Base-by-base conservation (phyloP, 441 rosid species). In the Pelargonium cotyledonis region DNA sequence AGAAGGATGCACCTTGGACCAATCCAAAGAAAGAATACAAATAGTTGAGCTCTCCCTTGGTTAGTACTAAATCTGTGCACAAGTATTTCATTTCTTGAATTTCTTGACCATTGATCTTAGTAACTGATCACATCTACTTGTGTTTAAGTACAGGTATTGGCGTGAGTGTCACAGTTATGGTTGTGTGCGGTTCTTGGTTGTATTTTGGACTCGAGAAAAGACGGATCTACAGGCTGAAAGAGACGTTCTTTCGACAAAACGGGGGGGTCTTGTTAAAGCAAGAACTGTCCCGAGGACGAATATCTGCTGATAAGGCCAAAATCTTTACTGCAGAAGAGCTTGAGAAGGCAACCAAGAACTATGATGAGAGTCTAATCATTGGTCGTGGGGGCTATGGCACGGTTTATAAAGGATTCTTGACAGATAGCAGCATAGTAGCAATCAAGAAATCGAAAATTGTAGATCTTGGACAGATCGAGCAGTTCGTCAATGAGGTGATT, bases 311-410 rank as follows among this genome's bases (percentile, higher is more conserved):
- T 61, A 75, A 0, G 18, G 65, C 81, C 5, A 80, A 57, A 72
- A 82, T 86, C 67, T 84, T 81, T 63, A 72, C 65, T 9, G 77
- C 73, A 0, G 72, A 69, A 0, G 86, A 84, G 68, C 77, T 84
- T 8, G 63, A 81, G 38, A 80, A 70, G 63, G 90, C 84, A 5
- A 84, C 86, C 0, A 78, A 81, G 60, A 78, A 80, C 49, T 84
- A 71, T 0, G 47, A 72, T 38, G 74, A 69, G 8, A 76, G 68
- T 12, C 40, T 80, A 44, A 46, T 84, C 58, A 71, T 83, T 11
- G 87, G 86, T 14, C 69, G 67, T 11, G 89, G 88, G 21, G 84
- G 86, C 57, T 79, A 76, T 47, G 88, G 85, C 0, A 81, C 81
- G 3, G 85, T 80, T 0, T 80, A 70, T 68, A 70, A 75, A 1